Base-by-base conservation (phyloP, 2,329 filamentous ascomycete genomes). In the Echinosphaeria canescens region DNA sequence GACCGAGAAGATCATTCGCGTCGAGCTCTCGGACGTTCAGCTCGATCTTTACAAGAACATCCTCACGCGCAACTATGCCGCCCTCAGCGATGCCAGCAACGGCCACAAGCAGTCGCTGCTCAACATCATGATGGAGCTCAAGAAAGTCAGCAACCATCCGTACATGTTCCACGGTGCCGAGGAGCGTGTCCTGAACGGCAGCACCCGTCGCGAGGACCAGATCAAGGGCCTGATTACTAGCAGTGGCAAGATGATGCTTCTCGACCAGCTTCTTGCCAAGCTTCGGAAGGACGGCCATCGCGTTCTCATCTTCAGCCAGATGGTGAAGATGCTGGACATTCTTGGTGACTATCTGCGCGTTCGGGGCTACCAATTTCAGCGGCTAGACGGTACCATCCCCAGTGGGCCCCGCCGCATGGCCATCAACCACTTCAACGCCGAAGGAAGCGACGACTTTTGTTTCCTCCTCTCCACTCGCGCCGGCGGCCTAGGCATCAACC, bases 41-140 rank as follows among this genome's bases (percentile, higher is more conserved):
- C 59, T 95, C 8, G 85, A 98, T 35, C 95, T 93, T 48, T 98
- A 98, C 58, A 95, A 95, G 53, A 95, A 95, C 42, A 95, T 98
- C 31, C 59, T 98, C 14, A 95, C 88, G 0, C 74, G 85, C 41
- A 98, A 98, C 44, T 98, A 98, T 41, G 72, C 82, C 16, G 88
- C 85, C 3, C 61, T 98, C 17, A 92, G 90, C 39, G 79, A 92
- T 42, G 85, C 82, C 24, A 73, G 75, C 24, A 80, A 70, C 32
- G 88, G 85, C 5, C 80, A 90, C 47, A 95, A 92, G 49, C 85
- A 91, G 37, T 95, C 85, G 0, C 54, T 98, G 10, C 56, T 98
- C 34, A 98, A 98, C 49, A 88, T 98, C 46, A 93, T 98, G 69
- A 98, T 98, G 88, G 88, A 98, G 48, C 51, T 98, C 41, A 98